Conservation (phyloP, 805 yeast genomes). For the Barnettozyma californica region DNA sequence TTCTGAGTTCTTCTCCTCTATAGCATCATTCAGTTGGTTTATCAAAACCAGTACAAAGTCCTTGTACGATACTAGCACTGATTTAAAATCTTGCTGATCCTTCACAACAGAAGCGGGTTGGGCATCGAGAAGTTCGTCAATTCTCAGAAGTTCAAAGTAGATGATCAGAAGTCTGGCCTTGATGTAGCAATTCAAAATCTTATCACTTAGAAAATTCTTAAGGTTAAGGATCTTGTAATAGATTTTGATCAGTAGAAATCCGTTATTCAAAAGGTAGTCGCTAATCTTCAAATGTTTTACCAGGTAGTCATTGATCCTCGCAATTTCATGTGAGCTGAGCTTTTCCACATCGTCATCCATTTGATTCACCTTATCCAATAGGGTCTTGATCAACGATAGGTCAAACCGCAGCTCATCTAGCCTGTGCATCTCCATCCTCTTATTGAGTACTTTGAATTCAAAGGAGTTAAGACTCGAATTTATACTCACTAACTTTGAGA, state of each 20-base stretch:
- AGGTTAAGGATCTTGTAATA: slow-evolving; percentile 38
- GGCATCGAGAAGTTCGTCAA: slow-evolving; percentile 26
- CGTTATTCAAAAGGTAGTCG: slow-evolving; percentile 18
- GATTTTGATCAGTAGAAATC: slow-evolving; percentile 21
- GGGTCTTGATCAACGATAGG: neutral
- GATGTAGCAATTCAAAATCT: slow-evolving; percentile 53
- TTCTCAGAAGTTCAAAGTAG: slow-evolving; percentile 52
- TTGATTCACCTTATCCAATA: slow-evolving; percentile 5
- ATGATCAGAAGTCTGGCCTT: slow-evolving; percentile 61
- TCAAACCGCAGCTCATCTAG: slow-evolving; percentile 7
- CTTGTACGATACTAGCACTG: slow-evolving; percentile 46
- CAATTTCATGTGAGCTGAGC: neutral
- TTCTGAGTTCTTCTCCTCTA: slow-evolving; percentile 46
- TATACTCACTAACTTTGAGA: neutral
- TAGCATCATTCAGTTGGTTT: slow-evolving; percentile 51
- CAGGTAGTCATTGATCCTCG: slow-evolving; percentile 4
- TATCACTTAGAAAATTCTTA: slow-evolving; percentile 45
- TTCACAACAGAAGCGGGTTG: slow-evolving; percentile 18
- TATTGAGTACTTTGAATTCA: slow-evolving; percentile 6
- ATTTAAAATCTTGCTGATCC: slow-evolving; percentile 32
- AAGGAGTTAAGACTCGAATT: slow-evolving; percentile 2
- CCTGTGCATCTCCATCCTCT: slow-evolving; percentile 5
- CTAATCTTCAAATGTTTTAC: slow-evolving; percentile 8
- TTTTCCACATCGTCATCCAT: slow-evolving; percentile 8
- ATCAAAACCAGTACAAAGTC: slow-evolving; percentile 53